Evolutionary conservation across 2,329 filamentous ascomycete species (phyloP).

Genomic region (Fusarium tupiense): DNA sequence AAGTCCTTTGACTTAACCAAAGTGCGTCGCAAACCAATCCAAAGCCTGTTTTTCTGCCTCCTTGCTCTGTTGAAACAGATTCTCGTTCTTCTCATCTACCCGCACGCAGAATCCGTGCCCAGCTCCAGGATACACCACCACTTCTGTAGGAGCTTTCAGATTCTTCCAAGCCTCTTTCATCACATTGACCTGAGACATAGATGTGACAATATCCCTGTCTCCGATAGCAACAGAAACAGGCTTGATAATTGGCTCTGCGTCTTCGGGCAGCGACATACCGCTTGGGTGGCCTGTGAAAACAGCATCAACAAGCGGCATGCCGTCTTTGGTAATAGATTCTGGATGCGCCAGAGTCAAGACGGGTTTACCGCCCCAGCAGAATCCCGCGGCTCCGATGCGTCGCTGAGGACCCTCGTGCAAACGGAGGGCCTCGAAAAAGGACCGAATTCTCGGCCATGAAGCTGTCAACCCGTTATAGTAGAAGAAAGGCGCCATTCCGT

Average conservation of each 20-base stretch:
- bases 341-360: background rate
- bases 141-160: fast-evolving
- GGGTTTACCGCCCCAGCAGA: background rate
- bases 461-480: background rate
- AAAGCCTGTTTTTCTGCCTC: background rate
- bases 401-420: background rate
- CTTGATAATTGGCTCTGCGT: fast-evolving
- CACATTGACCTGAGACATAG: background rate
- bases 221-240: background rate
- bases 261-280: fast-evolving
- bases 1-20: background rate
- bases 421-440: background rate
- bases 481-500: background rate
- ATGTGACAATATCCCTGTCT: fast-evolving
- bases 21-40: background rate
- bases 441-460: background rate
- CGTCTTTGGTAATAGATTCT: background rate
- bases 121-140: background rate
- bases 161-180: background rate
- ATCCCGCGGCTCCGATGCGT: background rate
- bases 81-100: background rate
- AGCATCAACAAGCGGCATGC: background rate
- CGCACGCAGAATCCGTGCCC: background rate
- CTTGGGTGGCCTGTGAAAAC: background rate
- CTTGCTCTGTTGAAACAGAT: background rate